Conservation (phyloP, 441 rosid species). For the Populus hybrid region DNA sequence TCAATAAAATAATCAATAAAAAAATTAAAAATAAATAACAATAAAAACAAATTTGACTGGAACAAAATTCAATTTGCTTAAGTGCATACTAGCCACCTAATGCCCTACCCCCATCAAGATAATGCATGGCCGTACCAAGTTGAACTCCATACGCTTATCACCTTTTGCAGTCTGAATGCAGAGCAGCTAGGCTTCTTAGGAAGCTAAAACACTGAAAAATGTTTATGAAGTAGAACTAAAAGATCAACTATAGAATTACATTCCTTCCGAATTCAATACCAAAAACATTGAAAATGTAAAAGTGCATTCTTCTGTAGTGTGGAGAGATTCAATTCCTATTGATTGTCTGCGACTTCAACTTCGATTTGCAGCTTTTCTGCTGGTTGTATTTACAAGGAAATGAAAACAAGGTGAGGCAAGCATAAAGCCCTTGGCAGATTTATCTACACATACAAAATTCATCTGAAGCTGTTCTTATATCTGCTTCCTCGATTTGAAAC, state of each 20-base stretch:
- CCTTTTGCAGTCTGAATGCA: too few species aligned
- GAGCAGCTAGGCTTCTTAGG: too few species aligned
- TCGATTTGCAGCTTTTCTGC: background rate
- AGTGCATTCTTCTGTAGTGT: background rate
- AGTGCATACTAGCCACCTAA: too few species aligned
- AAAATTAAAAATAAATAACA: too few species aligned
- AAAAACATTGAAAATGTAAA: background rate
- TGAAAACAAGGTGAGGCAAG: background rate
- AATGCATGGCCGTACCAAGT: too few species aligned
- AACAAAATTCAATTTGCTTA: too few species aligned
- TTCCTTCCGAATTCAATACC: background rate
- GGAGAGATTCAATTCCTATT: slow-evolving; percentile 1
- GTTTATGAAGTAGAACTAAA: too few species aligned
- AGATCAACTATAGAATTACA: background rate
- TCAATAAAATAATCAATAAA: too few species aligned
- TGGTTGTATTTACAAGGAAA: slow-evolving; percentile 4
- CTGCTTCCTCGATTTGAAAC: slow-evolving; percentile 48
- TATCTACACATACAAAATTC: slow-evolving; percentile 11
- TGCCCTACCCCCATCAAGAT: too few species aligned
- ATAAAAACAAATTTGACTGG: too few species aligned
- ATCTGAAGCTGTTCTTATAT: slow-evolving; percentile 19
- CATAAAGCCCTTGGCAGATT: background rate
- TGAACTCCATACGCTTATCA: too few species aligned
- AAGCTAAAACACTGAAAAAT: too few species aligned
- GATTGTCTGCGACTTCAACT: background rate